Evolutionary conservation across 306 rosid genomes (phyloP), one percentile per base, ranked within the genome.

Genomic region (Gastrolobium bilobum): DNA sequence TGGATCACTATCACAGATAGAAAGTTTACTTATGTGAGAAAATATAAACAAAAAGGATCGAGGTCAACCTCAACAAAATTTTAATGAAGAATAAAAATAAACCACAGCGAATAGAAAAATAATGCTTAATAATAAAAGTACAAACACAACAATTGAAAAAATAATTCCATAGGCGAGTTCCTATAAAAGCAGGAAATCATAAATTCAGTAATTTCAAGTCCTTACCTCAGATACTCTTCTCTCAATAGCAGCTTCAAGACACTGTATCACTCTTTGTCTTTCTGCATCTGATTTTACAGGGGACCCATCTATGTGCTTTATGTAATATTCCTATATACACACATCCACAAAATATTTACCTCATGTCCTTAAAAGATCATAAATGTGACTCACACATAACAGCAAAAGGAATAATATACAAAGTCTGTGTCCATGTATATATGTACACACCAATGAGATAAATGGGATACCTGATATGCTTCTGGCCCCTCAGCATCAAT

Each of bases 241-340:
- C 86, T 88, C 88, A 71, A 94, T 94, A 48, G 99, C 97, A 51
- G 99, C 99, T 84, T 91, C 97, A 57, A 94, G 97, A 85, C 99
- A 94, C 42, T 87, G 93, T 42, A 92, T 94, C 61, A 94, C 94
- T 86, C 99, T 83, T 73, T 94, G 92, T 71, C 97, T 91, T 90
- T 94, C 99, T 11, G 99, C 97, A 75, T 94, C 99, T 20, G 97
- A 94, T 76, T 92, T 94, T 78, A 94, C 97, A 48, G 99, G 97
- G 64, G 97, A 94, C 59, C 99, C 99, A 50, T 94, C 99, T 53
- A 94, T 67, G 58, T 94, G 99, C 85, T 91, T 92, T 63, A 94
- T 88, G 75, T 86, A 94, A 79, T 91, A 94, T 84, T 94, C 99
- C 99, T 94, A 80, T 81, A 88, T 10, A 82, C 3, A 82, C 3